A percentile compares a stretch with the other conserved stretches of the same genome.
Conservation (phyloP, 306 rosid genomes). For the Erythrophleum fordii region DNA sequence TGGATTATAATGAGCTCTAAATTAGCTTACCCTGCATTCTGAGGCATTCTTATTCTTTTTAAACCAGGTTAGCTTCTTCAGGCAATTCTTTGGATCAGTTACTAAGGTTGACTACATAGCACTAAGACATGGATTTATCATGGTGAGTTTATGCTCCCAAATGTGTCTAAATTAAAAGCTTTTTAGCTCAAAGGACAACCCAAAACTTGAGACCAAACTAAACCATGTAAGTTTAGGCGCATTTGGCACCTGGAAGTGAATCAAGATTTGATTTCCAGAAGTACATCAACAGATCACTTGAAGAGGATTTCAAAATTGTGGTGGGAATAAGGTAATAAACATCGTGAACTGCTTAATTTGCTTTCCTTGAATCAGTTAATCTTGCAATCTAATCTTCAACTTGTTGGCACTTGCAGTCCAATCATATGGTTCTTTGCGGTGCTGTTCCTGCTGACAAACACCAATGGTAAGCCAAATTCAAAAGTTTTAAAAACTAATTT, state of each 20-base stretch:
- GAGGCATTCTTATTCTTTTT: not conserved
- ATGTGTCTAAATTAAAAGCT: not conserved
- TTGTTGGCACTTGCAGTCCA: slow-evolving; percentile 65
- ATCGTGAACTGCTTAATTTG: not conserved
- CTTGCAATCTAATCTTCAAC: slow-evolving; percentile 5
- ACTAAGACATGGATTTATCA: slow-evolving; percentile 83
- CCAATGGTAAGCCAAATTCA: slow-evolving; percentile 57
- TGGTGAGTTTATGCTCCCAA: slow-evolving; percentile 49
- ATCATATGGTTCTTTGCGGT: slow-evolving; percentile 77
- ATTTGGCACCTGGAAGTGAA: slow-evolving; percentile 65
- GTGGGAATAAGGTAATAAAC: slow-evolving; percentile 76
- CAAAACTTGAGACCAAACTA: slow-evolving; percentile 6
- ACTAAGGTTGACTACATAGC: slow-evolving; percentile 73
- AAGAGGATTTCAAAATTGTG: slow-evolving; percentile 78
- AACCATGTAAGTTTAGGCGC: slow-evolving; percentile 64
- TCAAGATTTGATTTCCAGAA: slow-evolving; percentile 74
- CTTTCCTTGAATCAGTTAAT: not conserved
- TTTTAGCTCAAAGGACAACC: not conserved
- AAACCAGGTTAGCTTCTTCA: slow-evolving; percentile 77
- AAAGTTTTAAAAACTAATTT: not conserved
- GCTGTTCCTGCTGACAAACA: slow-evolving; percentile 64
- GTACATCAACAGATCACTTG: slow-evolving; percentile 80
- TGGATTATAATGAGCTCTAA: not conserved
- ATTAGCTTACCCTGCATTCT: not conserved
- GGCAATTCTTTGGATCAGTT: slow-evolving; percentile 79